Percentiles rank a stretch among this genome's conserved stretches.
Evolutionary conservation across 306 rosid genomes (phyloP).

Genomic region (Dryas drummondii): DNA sequence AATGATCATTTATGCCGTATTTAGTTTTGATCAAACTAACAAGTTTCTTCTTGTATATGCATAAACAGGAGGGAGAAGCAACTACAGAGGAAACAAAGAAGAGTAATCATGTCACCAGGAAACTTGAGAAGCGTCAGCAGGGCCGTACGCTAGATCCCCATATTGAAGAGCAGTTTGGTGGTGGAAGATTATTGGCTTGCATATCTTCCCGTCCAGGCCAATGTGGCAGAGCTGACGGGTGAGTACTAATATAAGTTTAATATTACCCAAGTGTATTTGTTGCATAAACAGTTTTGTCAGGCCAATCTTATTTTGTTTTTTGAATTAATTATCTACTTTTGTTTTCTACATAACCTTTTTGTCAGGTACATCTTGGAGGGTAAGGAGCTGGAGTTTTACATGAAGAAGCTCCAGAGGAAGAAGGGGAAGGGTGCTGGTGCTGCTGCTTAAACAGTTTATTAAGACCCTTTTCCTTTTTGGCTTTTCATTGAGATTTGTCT

Average conservation of each 20-base stretch:
- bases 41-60: neutral
- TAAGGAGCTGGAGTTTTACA: slow-evolving; percentile 69
- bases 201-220: slow-evolving; percentile 50
- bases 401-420: slow-evolving; percentile 73
- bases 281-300: too few species aligned
- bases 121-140: slow-evolving; percentile 44
- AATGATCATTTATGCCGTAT: neutral
- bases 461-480: neutral
- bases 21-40: neutral
- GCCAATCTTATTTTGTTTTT: neutral
- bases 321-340: too few species aligned
- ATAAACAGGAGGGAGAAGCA: slow-evolving; percentile 39
- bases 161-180: slow-evolving; percentile 43
- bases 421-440: slow-evolving; percentile 55
- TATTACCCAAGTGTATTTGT: neutral
- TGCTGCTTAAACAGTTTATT: slow-evolving; percentile 34
- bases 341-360: neutral
- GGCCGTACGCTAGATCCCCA: slow-evolving; percentile 33
- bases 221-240: slow-evolving; percentile 52
- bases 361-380: slow-evolving; percentile 71
- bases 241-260: neutral
- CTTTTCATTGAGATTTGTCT: neutral
- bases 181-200: slow-evolving; percentile 45
- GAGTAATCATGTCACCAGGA: slow-evolving; percentile 40
- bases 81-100: slow-evolving; percentile 36